Percentiles rank a stretch among this genome's conserved stretches.
Evolutionary conservation across 441 rosid species (phyloP).

Genomic region (Adansonia rubrostipa): DNA sequence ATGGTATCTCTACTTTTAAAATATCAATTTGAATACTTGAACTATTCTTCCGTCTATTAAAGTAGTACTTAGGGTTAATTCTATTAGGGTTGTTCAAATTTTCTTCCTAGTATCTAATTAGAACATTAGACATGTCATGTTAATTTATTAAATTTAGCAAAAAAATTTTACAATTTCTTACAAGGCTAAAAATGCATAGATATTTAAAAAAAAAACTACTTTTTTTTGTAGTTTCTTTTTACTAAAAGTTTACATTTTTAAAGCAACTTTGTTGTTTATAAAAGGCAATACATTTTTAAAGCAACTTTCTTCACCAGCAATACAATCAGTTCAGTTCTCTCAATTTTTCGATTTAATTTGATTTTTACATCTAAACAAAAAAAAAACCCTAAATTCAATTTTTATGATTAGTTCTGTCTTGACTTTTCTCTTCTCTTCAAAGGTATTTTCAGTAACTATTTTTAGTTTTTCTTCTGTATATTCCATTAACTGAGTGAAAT

Average conservation of each 20-base stretch:
- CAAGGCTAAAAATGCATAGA: too few species aligned
- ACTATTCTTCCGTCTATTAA: too few species aligned
- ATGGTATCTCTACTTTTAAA: too few species aligned
- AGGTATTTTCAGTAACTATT: conserved; percentile 15
- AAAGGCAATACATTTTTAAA: conserved; percentile 30
- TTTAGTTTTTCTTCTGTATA: conserved; percentile 10
- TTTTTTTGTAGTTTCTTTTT: not conserved
- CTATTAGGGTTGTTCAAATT: too few species aligned
- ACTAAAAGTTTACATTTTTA: conserved; percentile 5
- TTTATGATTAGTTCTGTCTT: not conserved
- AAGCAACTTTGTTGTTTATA: conserved; percentile 13
- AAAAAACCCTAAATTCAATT: not conserved
- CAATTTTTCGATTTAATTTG: conserved; percentile 29
- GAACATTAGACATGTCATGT: too few species aligned
- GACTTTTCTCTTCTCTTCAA: not conserved
- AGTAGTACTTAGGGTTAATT: too few species aligned
- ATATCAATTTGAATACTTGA: too few species aligned
- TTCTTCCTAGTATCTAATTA: too few species aligned
- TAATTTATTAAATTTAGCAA: too few species aligned
- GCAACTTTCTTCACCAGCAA: conserved; percentile 15
- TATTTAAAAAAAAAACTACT: not conserved
- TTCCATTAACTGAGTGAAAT: not conserved
- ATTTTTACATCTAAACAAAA: conserved; percentile 7
- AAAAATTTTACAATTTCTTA: too few species aligned
- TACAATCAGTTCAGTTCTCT: conserved; percentile 17